These are phyloP conservation scores for Rutstroemia sp. DNA, from an alignment of 2,329 filamentous ascomycete species.

Conservation along the genomic window DNA sequence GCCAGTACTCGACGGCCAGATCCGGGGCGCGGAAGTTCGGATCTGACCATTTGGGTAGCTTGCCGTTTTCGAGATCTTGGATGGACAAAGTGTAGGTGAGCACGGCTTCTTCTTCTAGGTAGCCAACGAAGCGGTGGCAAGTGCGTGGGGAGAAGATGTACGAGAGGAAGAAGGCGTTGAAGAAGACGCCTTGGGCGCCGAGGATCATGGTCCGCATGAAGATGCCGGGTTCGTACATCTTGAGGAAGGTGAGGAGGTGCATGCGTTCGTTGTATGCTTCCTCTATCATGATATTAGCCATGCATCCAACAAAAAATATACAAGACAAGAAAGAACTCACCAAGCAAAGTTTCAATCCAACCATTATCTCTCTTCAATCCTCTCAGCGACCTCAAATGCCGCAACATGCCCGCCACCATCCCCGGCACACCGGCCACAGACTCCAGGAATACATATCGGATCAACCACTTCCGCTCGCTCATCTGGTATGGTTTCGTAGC, in stretches of 20 bases:
- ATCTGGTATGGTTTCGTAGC: constrained; percentile 56
- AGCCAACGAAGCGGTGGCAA: constrained; percentile 92
- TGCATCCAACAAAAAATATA: background rate
- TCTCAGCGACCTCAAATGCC: constrained; percentile 78
- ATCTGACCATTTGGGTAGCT: constrained; percentile 72
- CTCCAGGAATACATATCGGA: constrained; percentile 88
- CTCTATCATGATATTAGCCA: constrained; percentile 49
- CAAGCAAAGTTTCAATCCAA: constrained; percentile 84
- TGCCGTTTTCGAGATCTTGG: constrained; percentile 77
- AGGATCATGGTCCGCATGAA: constrained; percentile 93
- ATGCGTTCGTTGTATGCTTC: constrained; percentile 92
- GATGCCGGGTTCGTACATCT: constrained; percentile 69
- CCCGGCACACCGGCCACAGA: constrained; percentile 91
- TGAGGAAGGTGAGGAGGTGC: constrained; percentile 88
- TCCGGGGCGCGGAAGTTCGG: constrained; percentile 68
- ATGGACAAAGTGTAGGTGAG: constrained; percentile 90
- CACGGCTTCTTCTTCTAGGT: constrained; percentile 95
- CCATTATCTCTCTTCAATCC: constrained; percentile 89
- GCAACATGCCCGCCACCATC: constrained; percentile 92
- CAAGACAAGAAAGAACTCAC: constrained; percentile 37
- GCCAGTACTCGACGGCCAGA: constrained; percentile 87
- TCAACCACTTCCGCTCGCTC: constrained; percentile 83
- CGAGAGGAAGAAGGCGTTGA: constrained; percentile 84
- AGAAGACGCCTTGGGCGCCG: constrained; percentile 90
- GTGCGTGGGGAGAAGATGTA: constrained; percentile 83